These are phyloP conservation scores for Quercus rubra DNA, from an alignment of 306 rosid genomes.

Conservation along the genomic window DNA sequence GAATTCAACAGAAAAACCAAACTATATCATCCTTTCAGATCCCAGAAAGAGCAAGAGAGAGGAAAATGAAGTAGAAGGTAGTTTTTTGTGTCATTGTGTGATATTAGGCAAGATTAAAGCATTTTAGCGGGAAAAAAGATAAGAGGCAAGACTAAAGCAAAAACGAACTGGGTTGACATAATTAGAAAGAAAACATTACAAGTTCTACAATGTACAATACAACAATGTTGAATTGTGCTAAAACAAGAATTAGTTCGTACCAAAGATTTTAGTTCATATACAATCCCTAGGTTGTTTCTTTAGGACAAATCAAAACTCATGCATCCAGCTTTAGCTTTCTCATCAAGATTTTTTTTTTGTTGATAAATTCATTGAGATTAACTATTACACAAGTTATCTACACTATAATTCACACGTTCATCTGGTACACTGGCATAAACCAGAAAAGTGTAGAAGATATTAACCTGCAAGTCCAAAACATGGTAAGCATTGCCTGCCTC, in stretches of 20 bases:
- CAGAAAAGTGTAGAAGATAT: neutral
- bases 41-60: neutral
- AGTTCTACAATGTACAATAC: neutral
- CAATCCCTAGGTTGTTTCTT: constrained; percentile 4
- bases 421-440: constrained; percentile 8
- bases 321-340: neutral
- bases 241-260: constrained; percentile 7
- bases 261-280: constrained; percentile 1
- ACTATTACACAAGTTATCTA: neutral
- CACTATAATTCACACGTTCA: constrained; percentile 8
- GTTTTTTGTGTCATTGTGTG: neutral
- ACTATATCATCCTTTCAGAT: neutral
- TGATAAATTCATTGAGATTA: neutral
- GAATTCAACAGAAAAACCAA: neutral
- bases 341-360: neutral
- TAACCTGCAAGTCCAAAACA: constrained; percentile 83
- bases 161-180: neutral
- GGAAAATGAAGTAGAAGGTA: neutral
- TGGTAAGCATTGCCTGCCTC: constrained; percentile 80
- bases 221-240: neutral
- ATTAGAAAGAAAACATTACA: neutral
- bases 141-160: neutral
- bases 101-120: neutral
- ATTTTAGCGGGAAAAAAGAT: too few species aligned
- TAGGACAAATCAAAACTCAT: neutral